A percentile compares a stretch with the other conserved stretches of the same genome.
These are phyloP conservation scores for Spongospora subterranea DNA, from an alignment of 208 protist species.

Conservation along the genomic window DNA sequence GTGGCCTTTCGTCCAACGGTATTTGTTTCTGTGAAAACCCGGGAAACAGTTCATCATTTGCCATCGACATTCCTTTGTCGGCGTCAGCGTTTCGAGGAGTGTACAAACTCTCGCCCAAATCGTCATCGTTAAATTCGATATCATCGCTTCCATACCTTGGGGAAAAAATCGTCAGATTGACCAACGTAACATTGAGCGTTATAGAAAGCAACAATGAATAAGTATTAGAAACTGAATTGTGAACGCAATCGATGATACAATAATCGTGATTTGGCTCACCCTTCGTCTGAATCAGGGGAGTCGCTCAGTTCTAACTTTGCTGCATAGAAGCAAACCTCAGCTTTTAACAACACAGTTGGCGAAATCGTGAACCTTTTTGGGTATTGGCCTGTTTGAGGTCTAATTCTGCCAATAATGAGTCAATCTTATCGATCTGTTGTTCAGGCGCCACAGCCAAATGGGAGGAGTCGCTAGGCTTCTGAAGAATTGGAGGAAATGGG, in stretches of 20 bases:
- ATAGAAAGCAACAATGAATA: background rate
- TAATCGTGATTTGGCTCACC: background rate
- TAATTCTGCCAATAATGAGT: no score
- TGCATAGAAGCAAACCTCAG: no score
- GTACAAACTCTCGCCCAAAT: background rate
- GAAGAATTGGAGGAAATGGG: background rate
- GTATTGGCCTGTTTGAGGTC: no score
- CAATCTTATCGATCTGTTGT: no score
- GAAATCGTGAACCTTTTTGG: no score
- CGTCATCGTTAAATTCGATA: background rate
- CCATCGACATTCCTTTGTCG: no score
- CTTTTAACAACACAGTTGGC: no score
- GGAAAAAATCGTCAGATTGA: background rate
- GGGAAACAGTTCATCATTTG: background rate
- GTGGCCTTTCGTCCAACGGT: no score
- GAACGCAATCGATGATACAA: background rate
- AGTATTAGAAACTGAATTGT: background rate
- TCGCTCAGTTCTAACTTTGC: no score
- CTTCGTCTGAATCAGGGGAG: no score
- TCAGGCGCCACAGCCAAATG: no score
- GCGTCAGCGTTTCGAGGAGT: background rate
- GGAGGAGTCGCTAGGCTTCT: background rate
- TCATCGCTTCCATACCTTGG: background rate
- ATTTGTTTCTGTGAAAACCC: background rate
- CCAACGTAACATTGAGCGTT: background rate